These are phyloP conservation scores for Naganishia antarctica DNA, from an alignment of 768 basidiomycete genomes.

Conservation along the genomic window DNA sequence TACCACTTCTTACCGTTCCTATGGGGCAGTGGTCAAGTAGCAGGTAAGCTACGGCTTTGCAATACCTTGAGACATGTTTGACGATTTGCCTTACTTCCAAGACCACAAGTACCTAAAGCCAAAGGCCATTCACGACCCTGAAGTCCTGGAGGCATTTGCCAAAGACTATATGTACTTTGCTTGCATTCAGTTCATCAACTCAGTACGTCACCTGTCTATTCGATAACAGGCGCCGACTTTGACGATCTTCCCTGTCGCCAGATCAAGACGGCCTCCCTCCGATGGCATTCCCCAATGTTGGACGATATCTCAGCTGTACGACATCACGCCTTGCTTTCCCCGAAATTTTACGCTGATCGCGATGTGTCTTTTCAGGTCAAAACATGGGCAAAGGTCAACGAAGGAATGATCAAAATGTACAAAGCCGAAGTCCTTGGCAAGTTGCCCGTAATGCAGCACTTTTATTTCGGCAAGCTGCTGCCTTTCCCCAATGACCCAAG, in stretches of 20 bases:
- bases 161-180: constrained; percentile 95
- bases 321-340: not conserved
- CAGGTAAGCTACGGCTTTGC: constrained; percentile 28
- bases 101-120: constrained; percentile 86
- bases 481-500: constrained; percentile 37
- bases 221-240: not conserved
- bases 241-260: constrained; percentile 39
- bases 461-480: constrained; percentile 81
- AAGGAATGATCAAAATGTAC: constrained; percentile 98
- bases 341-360: not conserved
- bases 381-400: constrained; percentile 89
- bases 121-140: constrained; percentile 83
- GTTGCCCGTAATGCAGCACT: constrained; percentile 92
- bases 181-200: constrained; percentile 93
- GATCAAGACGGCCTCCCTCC: constrained; percentile 90
- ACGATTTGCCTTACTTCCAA: constrained; percentile 36
- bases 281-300: constrained; percentile 99
- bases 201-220: constrained; percentile 56
- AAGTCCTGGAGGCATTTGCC: constrained; percentile 85
- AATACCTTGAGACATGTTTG: not conserved
- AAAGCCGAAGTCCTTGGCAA: constrained; percentile 89
- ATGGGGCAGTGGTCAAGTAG: constrained; percentile 47
- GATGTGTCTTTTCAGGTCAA: constrained; percentile 41
- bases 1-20: constrained; percentile 91
- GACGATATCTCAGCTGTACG: constrained; percentile 86